Evolutionary conservation across 169 alveolate genomes (phyloP), one percentile per base, ranked within the genome.

Genomic region (Babesia bovis): DNA sequence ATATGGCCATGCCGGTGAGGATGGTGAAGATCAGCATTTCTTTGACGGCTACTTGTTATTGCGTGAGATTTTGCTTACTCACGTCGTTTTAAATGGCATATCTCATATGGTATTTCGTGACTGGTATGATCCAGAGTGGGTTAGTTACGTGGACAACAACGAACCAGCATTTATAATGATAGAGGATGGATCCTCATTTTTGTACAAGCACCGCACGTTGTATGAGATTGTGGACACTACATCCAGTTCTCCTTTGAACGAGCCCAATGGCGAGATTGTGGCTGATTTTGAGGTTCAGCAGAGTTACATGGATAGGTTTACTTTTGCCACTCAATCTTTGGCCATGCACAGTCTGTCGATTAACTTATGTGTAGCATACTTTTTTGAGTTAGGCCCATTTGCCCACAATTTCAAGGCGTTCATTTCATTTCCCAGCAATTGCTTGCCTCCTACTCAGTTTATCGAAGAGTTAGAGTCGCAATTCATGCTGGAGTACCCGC

Each of bases 181-280:
- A 21, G 93, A 87, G 30, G 93, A 87, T 21, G 89, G 93, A 36
- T 87, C 93, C 17, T 87, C 93, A 41, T 87, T 87, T 68, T 67
- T 81, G 21, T 87, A 87, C 78, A 51, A 72, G 45, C 66, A 77
- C 60, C 65, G 72, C 73, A 73, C 81, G 17, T 59, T 83, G 41
- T 87, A 87, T 57, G 85, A 84, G n/a, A 44, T 81, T 15, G 33
- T 69, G 13, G 83, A 74, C n/a, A 49, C 65, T 26, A 17, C 52
- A 28, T 45, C 58, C n/a, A 17, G 15, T 10, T 4, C 15, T 17
- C 38, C 13, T 41, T 10, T 25, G 42, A 77, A 84, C 51, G 55
- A 33, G 40, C 45, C 17, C 12, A 67, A 69, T 58, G 19, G 33
- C 5, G 79, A 71, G 7, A 32, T 60, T 19, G 66, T 47, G 15